These are phyloP conservation scores for Crithidia mellificae DNA, from an alignment of 208 protist species.

Conservation along the genomic window DNA sequence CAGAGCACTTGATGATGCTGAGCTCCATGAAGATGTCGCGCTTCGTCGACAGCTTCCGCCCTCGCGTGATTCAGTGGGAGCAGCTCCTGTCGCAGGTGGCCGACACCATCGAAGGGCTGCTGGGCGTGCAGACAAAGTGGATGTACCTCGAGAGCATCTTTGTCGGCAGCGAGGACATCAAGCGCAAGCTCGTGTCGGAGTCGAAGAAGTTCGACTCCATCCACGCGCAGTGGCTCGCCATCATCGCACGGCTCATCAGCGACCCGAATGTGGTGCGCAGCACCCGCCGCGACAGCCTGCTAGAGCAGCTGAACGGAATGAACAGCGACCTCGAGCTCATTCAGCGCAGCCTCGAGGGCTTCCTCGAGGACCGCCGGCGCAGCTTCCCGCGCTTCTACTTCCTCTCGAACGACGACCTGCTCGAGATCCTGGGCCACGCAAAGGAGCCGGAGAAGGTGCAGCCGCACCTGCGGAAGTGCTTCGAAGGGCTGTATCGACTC, in stretches of 20 bases:
- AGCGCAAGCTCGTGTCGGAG: constrained; percentile 96
- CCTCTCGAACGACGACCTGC: constrained; percentile 96
- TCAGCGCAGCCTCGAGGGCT: constrained; percentile 97
- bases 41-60: constrained; percentile 95
- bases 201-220: constrained; percentile 95
- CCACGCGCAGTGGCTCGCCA: constrained; percentile 94
- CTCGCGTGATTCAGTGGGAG: constrained; percentile 95
- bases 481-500: constrained; percentile 94
- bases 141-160: constrained; percentile 98
- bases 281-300: constrained; percentile 89
- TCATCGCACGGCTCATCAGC: constrained; percentile 85
- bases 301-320: constrained; percentile 94
- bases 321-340: constrained; percentile 95
- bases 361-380: constrained; percentile 96
- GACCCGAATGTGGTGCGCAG: constrained; percentile 89
- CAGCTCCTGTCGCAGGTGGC: constrained; percentile 93
- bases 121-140: constrained; percentile 95
- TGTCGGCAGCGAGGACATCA: constrained; percentile 97
- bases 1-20: constrained; percentile 93
- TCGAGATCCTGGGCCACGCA: constrained; percentile 97
- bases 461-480: constrained; percentile 97
- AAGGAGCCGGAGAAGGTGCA: constrained; percentile 97
- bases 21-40: constrained; percentile 96
- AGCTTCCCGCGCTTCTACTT: constrained; percentile 99
- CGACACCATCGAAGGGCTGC: constrained; percentile 93